Conservation (phyloP, 1,139 yeast genomes). For the Saccharomycopsis phalli region DNA sequence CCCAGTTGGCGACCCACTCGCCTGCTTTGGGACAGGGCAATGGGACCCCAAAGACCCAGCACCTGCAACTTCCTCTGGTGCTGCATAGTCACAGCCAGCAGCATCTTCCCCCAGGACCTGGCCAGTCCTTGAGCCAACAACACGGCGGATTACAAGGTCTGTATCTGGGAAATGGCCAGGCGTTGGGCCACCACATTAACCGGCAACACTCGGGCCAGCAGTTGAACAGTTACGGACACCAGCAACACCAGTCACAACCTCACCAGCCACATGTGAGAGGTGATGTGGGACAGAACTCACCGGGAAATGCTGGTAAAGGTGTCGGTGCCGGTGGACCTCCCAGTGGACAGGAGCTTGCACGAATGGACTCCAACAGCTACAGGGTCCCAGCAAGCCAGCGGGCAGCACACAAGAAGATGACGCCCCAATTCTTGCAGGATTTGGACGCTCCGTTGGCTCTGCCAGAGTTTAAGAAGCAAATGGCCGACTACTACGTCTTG, state of each 20-base stretch:
- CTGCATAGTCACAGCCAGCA: constrained; percentile 13
- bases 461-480: constrained; percentile 73
- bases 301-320: constrained; percentile 2
- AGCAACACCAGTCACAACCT: constrained; percentile 23
- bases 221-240: constrained; percentile 21
- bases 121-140: constrained; percentile 10
- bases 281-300: constrained; percentile 22
- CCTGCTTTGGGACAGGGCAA: constrained; percentile 12
- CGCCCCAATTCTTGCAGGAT: constrained; percentile 76
- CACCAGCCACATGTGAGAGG: constrained; percentile 22
- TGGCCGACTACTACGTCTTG: constrained; percentile 79
- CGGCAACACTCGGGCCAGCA: constrained; percentile 15
- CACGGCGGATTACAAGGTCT: constrained; percentile 19
- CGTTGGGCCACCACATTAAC: constrained; percentile 18
- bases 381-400: constrained; percentile 33
- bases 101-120: constrained; percentile 15
- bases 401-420: constrained; percentile 59
- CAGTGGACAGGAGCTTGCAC: constrained; percentile 21
- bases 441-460: constrained; percentile 73
- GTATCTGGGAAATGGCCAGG: too few species aligned
- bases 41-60: constrained; percentile 23
- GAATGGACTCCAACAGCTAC: constrained; percentile 18
- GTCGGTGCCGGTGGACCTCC: too few species aligned
- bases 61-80: constrained; percentile 19
- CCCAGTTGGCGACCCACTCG: too few species aligned